A percentile compares a stretch with the other conserved stretches of the same genome.
These are phyloP conservation scores for Phycomyces nitens DNA, from an alignment of 192 early-diverging fungal species.

Conservation along the genomic window DNA sequence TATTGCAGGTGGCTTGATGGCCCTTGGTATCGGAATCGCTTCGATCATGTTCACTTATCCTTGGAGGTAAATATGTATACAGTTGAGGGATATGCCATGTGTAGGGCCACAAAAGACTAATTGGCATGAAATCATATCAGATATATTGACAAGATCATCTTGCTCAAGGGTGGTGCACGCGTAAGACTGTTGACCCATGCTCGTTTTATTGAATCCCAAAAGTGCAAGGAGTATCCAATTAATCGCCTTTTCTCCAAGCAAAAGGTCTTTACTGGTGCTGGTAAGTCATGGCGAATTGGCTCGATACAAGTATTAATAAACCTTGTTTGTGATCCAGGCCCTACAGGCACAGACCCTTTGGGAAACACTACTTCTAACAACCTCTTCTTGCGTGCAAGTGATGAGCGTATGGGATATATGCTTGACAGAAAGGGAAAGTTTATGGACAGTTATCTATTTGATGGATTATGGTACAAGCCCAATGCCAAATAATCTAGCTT, in stretches of 20 bases:
- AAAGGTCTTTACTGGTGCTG: conserved; percentile 29
- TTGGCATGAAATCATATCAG: conserved; percentile 16
- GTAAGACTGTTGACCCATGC: conserved; percentile 30
- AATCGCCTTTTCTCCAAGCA: conserved; percentile 22
- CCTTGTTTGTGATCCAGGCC: too few species aligned
- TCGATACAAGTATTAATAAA: too few species aligned
- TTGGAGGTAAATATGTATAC: conserved; percentile 27
- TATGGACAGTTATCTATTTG: conserved; percentile 40
- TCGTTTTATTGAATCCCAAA: conserved; percentile 22
- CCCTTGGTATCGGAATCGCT: conserved; percentile 27
- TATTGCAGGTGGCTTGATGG: conserved; percentile 28
- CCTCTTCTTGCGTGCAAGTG: conserved; percentile 31
- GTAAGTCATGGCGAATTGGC: conserved; percentile 7
- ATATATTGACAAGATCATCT: conserved; percentile 30
- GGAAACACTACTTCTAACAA: conserved; percentile 28
- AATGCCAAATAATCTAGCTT: conserved; percentile 6
- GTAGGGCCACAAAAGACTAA: neutral
- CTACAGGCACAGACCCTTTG: conserved; percentile 26
- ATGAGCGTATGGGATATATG: conserved; percentile 35
- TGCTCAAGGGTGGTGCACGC: conserved; percentile 24
- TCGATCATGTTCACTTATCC: conserved; percentile 37
- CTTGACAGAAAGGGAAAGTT: conserved; percentile 38
- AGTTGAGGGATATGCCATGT: neutral
- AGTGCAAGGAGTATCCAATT: conserved; percentile 24
- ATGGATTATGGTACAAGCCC: conserved; percentile 29